These are phyloP conservation scores for Eimeria tenella DNA, from an alignment of 169 alveolate species.

Conservation along the genomic window DNA sequence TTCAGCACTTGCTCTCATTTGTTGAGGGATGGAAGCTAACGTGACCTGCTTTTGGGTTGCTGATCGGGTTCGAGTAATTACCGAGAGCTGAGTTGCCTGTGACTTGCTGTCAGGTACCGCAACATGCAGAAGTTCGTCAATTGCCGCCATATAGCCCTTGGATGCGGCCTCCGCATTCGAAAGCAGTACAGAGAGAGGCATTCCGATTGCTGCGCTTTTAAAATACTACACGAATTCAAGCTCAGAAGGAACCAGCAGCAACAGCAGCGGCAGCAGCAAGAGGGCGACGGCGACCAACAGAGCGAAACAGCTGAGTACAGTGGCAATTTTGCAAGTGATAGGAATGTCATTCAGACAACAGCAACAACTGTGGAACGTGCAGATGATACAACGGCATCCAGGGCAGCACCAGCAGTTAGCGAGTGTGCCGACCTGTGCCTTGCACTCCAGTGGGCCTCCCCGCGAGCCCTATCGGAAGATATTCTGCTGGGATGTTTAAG, in stretches of 20 bases:
- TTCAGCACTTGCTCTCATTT: no score
- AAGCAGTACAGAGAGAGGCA: slow-evolving; percentile 75
- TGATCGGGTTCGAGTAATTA: no score
- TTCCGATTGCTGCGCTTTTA: slow-evolving; percentile 75
- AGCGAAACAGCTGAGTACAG: neutral
- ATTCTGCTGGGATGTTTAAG: slow-evolving; percentile 17
- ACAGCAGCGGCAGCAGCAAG: slow-evolving; percentile 47
- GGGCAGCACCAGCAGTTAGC: slow-evolving; percentile 27
- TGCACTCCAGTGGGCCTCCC: slow-evolving; percentile 36
- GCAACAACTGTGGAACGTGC: slow-evolving; percentile 17
- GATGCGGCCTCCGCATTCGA: slow-evolving; percentile 71
- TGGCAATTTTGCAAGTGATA: neutral
- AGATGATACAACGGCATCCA: neutral
- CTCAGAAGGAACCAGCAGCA: slow-evolving; percentile 28
- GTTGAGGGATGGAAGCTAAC: no score
- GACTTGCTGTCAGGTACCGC: slow-evolving; percentile 61
- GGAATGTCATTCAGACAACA: neutral
- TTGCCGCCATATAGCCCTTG: slow-evolving; percentile 62
- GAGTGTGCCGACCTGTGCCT: slow-evolving; percentile 52
- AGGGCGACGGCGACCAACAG: neutral
- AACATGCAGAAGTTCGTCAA: slow-evolving; percentile 79
- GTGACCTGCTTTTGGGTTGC: no score
- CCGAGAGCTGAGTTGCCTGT: no score
- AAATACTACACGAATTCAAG: slow-evolving; percentile 2
- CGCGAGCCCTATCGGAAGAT: slow-evolving; percentile 4